phyloP scores from a whole-genome alignment of 768 basidiomycete genomes.

The Lactifluus piperatus region DNA sequence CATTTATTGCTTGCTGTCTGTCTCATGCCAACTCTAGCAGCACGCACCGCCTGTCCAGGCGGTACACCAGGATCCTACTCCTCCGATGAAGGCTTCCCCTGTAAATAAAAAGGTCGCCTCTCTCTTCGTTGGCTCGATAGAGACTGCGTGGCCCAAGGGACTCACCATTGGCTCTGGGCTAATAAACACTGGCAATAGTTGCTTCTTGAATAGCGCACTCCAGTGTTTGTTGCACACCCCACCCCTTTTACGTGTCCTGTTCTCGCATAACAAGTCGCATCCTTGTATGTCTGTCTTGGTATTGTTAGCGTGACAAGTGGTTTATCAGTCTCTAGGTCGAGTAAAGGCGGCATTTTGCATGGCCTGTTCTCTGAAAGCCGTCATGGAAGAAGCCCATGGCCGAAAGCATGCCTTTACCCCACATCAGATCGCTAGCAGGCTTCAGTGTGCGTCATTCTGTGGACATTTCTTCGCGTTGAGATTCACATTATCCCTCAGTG shows the following conservation, averaged over 20 bases:
- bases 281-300: constrained; percentile 43
- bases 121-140: constrained; percentile 42
- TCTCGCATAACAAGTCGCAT: constrained; percentile 38
- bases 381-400: constrained; percentile 47
- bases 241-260: constrained; percentile 61
- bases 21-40: not conserved
- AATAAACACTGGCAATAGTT: constrained; percentile 86
- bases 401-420: constrained; percentile 49
- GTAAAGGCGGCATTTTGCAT: constrained; percentile 60
- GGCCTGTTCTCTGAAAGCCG: constrained; percentile 56
- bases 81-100: not conserved
- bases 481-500: constrained; percentile 34
- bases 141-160: constrained; percentile 51
- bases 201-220: constrained; percentile 90
- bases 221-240: constrained; percentile 93
- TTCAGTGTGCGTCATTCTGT: constrained; percentile 43
- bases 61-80: not conserved
- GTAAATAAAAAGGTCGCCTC: constrained; percentile 19
- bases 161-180: constrained; percentile 52
- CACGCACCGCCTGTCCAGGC: constrained; percentile 1
- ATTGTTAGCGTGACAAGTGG: not conserved
- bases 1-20: not conserved
- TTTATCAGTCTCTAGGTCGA: constrained; percentile 28
- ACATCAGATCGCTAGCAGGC: constrained; percentile 49
- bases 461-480: not conserved